Evolutionary conservation across 495 filamentous ascomycete species (phyloP).

Genomic region (Pyronema domesticum): DNA sequence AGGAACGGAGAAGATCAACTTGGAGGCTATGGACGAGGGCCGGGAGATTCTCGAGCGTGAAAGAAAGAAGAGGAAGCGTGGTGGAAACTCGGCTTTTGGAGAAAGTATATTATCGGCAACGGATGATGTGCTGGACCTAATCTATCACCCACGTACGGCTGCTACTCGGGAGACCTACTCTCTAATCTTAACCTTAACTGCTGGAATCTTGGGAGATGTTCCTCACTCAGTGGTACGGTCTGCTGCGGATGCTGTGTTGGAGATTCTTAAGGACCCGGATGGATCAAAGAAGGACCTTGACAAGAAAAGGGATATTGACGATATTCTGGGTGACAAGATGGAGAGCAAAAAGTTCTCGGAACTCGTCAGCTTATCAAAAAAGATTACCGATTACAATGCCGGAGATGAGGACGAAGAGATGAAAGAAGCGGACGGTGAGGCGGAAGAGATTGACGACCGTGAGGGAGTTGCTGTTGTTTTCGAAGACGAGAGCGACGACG

Average conservation of each 20-base stretch:
- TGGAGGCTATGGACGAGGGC: slow-evolving; percentile 66
- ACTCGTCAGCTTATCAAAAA: slow-evolving; percentile 89
- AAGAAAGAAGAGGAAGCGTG: slow-evolving; percentile 64
- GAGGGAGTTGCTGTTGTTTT: slow-evolving; percentile 97
- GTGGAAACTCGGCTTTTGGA: slow-evolving; percentile 44
- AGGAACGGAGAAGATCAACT: slow-evolving; percentile 35
- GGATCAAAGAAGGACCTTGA: slow-evolving; percentile 75
- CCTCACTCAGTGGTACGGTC: slow-evolving; percentile 80
- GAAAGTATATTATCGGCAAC: slow-evolving; percentile 69
- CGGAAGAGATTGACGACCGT: slow-evolving; percentile 65
- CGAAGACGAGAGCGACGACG: slow-evolving; percentile 80
- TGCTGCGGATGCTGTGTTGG: slow-evolving; percentile 83
- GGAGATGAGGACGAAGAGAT: slow-evolving; percentile 92
- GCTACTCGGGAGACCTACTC: slow-evolving; percentile 92
- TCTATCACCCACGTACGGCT: slow-evolving; percentile 76
- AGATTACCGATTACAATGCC: slow-evolving; percentile 96
- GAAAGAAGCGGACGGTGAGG: slow-evolving; percentile 45
- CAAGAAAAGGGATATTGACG: slow-evolving; percentile 95
- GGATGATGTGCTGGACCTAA: slow-evolving; percentile 67
- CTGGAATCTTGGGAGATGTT: slow-evolving; percentile 77
- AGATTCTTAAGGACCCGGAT: slow-evolving; percentile 83
- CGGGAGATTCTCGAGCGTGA: slow-evolving; percentile 72
- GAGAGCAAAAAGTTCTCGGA: slow-evolving; percentile 90
- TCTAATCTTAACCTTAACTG: slow-evolving; percentile 79
- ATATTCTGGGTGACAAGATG: slow-evolving; percentile 66